These are phyloP conservation scores for Leishmania braziliensis DNA, from an alignment of 208 protist genomes.

Conservation along the genomic window DNA sequence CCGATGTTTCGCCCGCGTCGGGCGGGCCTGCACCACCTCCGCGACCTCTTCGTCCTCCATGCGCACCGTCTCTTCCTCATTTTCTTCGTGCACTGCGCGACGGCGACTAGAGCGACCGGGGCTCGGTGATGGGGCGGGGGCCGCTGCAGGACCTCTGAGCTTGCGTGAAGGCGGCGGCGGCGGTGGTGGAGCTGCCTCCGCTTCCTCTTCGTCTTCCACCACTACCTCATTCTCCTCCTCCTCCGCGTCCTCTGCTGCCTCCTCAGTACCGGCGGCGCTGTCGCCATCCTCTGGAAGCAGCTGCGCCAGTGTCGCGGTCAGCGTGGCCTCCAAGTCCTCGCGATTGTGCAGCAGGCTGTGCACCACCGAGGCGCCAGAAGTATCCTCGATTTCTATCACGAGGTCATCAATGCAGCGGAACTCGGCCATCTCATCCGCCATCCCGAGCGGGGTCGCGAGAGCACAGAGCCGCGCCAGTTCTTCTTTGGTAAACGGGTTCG, in stretches of 20 bases:
- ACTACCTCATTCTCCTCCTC: conserved; percentile 15
- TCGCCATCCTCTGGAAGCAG: conserved; percentile 75
- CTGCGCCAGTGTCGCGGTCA: conserved; percentile 84
- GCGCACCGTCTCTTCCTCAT: conserved; percentile 24
- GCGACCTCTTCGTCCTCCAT: conserved; percentile 31
- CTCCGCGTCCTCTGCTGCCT: conserved; percentile 34
- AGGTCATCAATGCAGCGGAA: conserved; percentile 74
- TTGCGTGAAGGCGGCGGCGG: conserved; percentile 1
- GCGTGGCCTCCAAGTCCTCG: conserved; percentile 78
- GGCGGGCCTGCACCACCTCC: conserved; percentile 11
- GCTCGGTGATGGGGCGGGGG: background rate
- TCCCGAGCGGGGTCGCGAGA: conserved; percentile 68
- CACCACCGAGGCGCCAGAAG: conserved; percentile 56
- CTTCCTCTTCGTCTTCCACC: conserved; percentile 22
- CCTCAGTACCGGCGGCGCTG: conserved; percentile 27
- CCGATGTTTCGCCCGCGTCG: background rate
- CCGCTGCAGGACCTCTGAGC: background rate
- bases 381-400: conserved; percentile 62
- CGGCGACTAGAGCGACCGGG: background rate
- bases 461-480: conserved; percentile 57
- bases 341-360: conserved; percentile 79
- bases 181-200: conserved; percentile 5
- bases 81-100: conserved; percentile 12
- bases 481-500: conserved; percentile 58
- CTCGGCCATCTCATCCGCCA: conserved; percentile 57